Percentiles rank a stretch among this genome's conserved stretches.
Conservation (phyloP, 192 early-diverging fungal genomes). For the Entomortierella parvispora region DNA sequence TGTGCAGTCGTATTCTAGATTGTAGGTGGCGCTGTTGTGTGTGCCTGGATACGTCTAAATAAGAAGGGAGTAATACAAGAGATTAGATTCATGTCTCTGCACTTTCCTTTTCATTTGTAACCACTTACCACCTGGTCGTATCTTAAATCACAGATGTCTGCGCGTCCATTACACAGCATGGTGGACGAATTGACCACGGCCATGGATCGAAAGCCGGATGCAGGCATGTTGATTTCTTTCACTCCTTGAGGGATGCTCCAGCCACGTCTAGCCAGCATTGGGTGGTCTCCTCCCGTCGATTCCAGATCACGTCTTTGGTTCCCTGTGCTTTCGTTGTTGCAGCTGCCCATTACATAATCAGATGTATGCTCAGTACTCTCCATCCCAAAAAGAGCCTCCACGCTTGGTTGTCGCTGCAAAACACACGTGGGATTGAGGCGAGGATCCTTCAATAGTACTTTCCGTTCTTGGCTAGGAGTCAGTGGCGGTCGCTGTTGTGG, state of each 20-base stretch:
- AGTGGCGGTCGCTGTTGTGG: too few relatives aligned
- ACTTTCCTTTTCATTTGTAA: background rate
- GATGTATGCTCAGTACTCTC: too few relatives aligned
- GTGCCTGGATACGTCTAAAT: slow-evolving; percentile 53
- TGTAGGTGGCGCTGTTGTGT: slow-evolving; percentile 53
- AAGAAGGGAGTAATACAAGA: background rate
- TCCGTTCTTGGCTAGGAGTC: background rate
- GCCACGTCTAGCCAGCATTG: too few relatives aligned
- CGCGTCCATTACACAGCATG: slow-evolving; percentile 51
- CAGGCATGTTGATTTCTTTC: background rate
- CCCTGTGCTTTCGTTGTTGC: too few relatives aligned
- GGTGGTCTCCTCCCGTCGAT: too few relatives aligned
- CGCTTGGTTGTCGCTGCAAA: slow-evolving; percentile 2
- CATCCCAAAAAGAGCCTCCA: too few relatives aligned
- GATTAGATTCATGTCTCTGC: background rate
- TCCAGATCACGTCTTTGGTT: too few relatives aligned
- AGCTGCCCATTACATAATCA: too few relatives aligned
- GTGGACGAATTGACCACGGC: slow-evolving; percentile 30
- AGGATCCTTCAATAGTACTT: background rate
- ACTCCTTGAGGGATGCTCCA: background rate
- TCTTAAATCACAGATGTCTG: slow-evolving; percentile 50
- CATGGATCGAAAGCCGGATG: background rate
- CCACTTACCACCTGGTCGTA: slow-evolving; percentile 57
- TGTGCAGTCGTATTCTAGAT: slow-evolving; percentile 50
- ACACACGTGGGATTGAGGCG: background rate